phyloP scores from a whole-genome alignment of 1,284 basidiomycete species.

The Paramarasmius palmivorus region DNA sequence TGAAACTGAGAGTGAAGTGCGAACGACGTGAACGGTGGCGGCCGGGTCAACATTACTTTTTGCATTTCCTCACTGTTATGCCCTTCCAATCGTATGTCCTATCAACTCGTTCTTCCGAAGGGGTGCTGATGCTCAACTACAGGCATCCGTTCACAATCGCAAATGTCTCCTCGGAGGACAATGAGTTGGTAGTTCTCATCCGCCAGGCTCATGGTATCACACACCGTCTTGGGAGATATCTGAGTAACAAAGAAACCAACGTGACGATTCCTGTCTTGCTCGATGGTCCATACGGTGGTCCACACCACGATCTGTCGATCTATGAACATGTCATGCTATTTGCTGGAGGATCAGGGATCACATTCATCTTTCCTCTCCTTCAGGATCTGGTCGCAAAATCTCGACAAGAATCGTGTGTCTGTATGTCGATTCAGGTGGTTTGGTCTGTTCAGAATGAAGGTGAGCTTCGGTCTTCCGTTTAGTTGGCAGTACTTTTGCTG shows the following conservation, averaged over 20 bases:
- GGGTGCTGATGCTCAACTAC: neutral
- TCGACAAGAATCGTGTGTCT: neutral
- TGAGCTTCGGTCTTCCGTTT: neutral
- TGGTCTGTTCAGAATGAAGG: slow-evolving; percentile 3
- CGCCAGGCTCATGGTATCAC: slow-evolving; percentile 1
- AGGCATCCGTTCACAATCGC: slow-evolving; percentile 4
- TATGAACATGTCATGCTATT: slow-evolving; percentile 1
- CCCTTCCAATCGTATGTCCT: slow-evolving; percentile 4
- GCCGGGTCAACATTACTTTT: slow-evolving; percentile 1
- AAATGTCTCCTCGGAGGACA: neutral
- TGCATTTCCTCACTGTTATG: neutral
- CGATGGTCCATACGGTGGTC: slow-evolving; percentile 1
- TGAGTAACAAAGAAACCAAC: neutral
- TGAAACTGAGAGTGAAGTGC: neutral
- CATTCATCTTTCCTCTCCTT: neutral
- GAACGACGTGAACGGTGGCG: neutral
- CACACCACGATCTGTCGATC: neutral
- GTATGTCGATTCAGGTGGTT: neutral
- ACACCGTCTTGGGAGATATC: neutral
- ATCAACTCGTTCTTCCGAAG: neutral
- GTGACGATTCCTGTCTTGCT: neutral
- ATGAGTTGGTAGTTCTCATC: neutral
- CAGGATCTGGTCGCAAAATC: neutral
- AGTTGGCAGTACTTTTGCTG: no score
- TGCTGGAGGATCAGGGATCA: slow-evolving; percentile 1